Evolutionary conservation across 2,329 filamentous ascomycete species (phyloP), one percentile per base, ranked within the genome.

Genomic region (Aspergillaceae sp.): DNA sequence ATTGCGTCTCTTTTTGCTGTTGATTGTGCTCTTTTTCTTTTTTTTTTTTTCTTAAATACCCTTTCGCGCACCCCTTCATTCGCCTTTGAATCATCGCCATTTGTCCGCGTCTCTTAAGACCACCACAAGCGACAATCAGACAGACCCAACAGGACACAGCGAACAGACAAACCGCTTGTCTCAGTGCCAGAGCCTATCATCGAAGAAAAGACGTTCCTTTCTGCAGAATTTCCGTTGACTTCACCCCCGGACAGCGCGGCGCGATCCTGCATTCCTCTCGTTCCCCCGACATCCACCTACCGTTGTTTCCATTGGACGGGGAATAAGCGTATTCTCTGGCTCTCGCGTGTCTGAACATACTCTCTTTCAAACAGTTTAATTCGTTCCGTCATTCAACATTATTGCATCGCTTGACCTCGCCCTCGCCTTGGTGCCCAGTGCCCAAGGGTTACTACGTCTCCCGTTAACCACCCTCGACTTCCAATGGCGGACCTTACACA

Each of bases 401-500:
- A 19, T 19, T 19, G 19, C 19, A 19, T 19, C 19, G 19, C 19
- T 19, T 19, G 19, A 19, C 19, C 19, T 19, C 19, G 19, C 19
- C 2, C 19, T 38, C 36, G 26, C 19, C 36, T 8, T 26, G 26
- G 36, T 38, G 36, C 11, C 36, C 36, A 19, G 36, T 8, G 19
- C 3, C 36, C 10, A 27, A 32, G 30, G 19, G 19, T 19, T 19
- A 26, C 19, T 27, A 38, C 19, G 8, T 9, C 5, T 27, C 8
- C 9, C 9, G 7, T 7, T 38, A 8, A 5, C 26, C 4, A 38
- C 27, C 30, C 36, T 44, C 40, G n/a, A 49, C 33, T 53, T 56
- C 54, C 52, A 55, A 65, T 65, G 62, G 62, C 61, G 47, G 51
- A 51, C 40, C 45, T 52, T 43, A 42, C 41, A 40, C 51, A 51